Base-by-base conservation (phyloP, 192 early-diverging fungal species). In the Lunasporangiospora selenospora region DNA sequence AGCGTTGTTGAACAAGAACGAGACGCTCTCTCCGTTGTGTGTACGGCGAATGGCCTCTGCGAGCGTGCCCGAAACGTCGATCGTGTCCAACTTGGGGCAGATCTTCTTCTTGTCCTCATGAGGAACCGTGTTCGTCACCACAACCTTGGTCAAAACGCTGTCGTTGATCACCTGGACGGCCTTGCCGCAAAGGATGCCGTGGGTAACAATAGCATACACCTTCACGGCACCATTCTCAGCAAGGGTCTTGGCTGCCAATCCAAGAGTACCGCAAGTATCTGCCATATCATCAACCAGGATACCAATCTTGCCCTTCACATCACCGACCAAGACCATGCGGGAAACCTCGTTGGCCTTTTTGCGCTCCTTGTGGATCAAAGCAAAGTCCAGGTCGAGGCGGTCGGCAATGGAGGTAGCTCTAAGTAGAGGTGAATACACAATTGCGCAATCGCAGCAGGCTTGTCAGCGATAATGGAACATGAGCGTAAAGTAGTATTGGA, bases 251-350 rank as follows among this genome's bases (percentile, higher is more conserved):
- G 97, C 93, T 11, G 97, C 97, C 62, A 89, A 75, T 15, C 87
- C 88, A 41, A 99, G 85, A 9, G 97, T 99, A 56, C 90, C 89
- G 75, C 89, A 96, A 23, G 95, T 99, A 80, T 99, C 97, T 29
- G 94, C 94, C 86, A 99, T 95, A 79, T 99, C 97, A 75, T 99
- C 97, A 30, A 99, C 91, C 58, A 99, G 75, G 62, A 99, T 96
- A 42, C 93, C 94, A 55, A 90, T 88, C 80, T 93, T 93, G 50
- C 85, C 90, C 56, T 77, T 83, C 30, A 99, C 97, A 75, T 99
- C 92, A 57, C 97, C 97, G 21, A 99, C 95, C 39, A 99, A 83
- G 32, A 96, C 90, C 94, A 99, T 96, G 33, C 89, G 86, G 36
- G 90, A 89, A 47, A 95, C 91, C 77, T 90, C 85, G 78, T 95